Evolutionary conservation across 768 basidiomycete genomes (phyloP).

Genomic region (Bullera alba): DNA sequence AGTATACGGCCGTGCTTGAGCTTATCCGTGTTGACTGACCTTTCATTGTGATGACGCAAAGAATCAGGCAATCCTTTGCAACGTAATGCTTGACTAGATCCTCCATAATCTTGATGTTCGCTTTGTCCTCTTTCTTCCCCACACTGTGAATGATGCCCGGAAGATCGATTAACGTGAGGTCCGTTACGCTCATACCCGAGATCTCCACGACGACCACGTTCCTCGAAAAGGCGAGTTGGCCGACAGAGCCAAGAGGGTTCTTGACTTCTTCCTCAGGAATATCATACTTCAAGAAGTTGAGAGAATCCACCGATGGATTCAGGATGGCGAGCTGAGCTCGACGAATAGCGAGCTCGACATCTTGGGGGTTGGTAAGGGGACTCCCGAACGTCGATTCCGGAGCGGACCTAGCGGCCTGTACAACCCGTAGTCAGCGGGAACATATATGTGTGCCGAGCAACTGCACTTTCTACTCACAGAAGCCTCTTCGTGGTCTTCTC

Average conservation of each 20-base stretch:
- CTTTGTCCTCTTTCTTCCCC: constrained; percentile 44
- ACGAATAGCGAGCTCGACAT: background rate
- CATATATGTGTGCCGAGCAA: no score
- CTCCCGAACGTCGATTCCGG: background rate
- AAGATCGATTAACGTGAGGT: constrained; percentile 41
- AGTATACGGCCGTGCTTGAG: no score
- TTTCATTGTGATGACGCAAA: constrained; percentile 61
- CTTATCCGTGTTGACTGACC: no score
- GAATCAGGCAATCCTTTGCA: constrained; percentile 54
- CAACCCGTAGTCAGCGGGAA: no score
- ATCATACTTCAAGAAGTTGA: background rate
- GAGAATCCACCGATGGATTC: background rate
- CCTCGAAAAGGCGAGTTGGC: background rate
- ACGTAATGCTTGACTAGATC: constrained; percentile 54
- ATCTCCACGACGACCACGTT: background rate
- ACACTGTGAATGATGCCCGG: constrained; percentile 59
- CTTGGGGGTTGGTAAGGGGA: background rate
- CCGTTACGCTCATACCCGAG: constrained; percentile 44
- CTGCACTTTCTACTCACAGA: no score
- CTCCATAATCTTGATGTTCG: constrained; percentile 50
- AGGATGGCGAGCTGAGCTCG: background rate
- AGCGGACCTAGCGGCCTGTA: no score
- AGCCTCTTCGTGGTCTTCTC: background rate
- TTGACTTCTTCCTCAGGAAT: background rate
- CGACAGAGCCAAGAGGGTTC: background rate